Conservation (phyloP, 2,329 filamentous ascomycete genomes). For the Blastomyces parvus region DNA sequence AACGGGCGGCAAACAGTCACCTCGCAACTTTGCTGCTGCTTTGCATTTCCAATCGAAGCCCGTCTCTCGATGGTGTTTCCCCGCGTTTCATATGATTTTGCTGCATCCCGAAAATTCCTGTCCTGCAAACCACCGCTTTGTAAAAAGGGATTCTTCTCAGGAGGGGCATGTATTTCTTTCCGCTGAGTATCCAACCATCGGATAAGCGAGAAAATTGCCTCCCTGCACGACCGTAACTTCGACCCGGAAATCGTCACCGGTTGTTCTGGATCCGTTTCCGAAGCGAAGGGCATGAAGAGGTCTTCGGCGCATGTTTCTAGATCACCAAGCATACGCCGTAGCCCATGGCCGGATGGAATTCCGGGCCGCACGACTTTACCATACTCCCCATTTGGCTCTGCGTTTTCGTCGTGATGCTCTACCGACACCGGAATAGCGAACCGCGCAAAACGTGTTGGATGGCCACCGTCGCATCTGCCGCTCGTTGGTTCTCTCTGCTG, state of each 20-base stretch:
- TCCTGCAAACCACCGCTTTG: not conserved
- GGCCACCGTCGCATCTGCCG: not conserved
- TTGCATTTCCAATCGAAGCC: not conserved
- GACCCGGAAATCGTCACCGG: not conserved
- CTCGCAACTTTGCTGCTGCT: constrained; percentile 6
- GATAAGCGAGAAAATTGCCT: constrained; percentile 13
- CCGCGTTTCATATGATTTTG: not conserved
- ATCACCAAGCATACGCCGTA: constrained; percentile 13
- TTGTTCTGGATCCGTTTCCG: not conserved
- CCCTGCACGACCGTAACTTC: constrained; percentile 13
- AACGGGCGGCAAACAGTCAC: constrained; percentile 9
- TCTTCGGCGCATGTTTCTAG: constrained; percentile 14
- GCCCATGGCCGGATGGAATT: constrained; percentile 1
- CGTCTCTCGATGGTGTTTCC: not conserved
- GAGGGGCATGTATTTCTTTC: not conserved
- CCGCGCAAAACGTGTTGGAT: not conserved
- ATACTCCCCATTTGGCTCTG: not conserved
- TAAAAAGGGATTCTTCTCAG: not conserved
- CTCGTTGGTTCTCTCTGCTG: not conserved
- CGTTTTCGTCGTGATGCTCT: not conserved
- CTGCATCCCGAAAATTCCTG: not conserved
- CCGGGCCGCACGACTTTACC: not conserved
- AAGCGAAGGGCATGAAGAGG: constrained; percentile 8
- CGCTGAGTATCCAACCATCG: constrained; percentile 9
- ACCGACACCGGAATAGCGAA: constrained; percentile 1